Percentiles rank a stretch among this genome's conserved stretches.
phyloP scores from a whole-genome alignment of 2,329 filamentous ascomycete genomes.

The Triangularia verruculosa region DNA sequence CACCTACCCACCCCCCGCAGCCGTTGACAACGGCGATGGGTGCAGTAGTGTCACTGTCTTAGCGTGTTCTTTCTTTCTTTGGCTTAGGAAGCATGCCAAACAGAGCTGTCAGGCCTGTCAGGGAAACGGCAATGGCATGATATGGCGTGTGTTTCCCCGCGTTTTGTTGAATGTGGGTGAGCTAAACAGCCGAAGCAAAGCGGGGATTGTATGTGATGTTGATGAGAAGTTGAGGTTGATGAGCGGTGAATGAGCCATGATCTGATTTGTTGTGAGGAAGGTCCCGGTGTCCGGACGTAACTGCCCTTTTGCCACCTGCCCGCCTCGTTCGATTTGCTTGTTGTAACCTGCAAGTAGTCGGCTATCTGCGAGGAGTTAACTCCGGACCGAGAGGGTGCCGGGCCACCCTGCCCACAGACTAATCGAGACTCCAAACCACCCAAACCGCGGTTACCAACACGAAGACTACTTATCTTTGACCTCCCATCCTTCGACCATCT shows the following conservation, averaged over 20 bases:
- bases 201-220: not conserved
- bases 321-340: not conserved
- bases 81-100: not conserved
- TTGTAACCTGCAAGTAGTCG: not conserved
- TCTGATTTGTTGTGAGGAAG: not conserved
- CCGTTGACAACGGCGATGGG: not conserved
- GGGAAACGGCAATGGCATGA: not conserved
- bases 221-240: not conserved
- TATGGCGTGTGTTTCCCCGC: not conserved
- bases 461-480: too few relatives aligned
- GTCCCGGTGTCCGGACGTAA: not conserved
- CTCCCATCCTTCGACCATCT: too few relatives aligned
- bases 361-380: not conserved
- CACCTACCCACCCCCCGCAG: not conserved
- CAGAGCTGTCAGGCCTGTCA: not conserved
- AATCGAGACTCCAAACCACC: too few relatives aligned
- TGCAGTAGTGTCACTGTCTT: not conserved
- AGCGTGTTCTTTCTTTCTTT: not conserved
- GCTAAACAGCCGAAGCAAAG: not conserved
- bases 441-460: too few relatives aligned
- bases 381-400: not conserved
- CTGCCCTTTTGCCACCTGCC: not conserved
- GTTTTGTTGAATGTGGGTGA: not conserved
- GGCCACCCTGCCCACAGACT: too few relatives aligned
- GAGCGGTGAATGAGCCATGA: not conserved